Percentiles rank a stretch among this genome's conserved stretches.
Conservation (phyloP, 805 yeast species). For the Yamadazyma sp. region DNA sequence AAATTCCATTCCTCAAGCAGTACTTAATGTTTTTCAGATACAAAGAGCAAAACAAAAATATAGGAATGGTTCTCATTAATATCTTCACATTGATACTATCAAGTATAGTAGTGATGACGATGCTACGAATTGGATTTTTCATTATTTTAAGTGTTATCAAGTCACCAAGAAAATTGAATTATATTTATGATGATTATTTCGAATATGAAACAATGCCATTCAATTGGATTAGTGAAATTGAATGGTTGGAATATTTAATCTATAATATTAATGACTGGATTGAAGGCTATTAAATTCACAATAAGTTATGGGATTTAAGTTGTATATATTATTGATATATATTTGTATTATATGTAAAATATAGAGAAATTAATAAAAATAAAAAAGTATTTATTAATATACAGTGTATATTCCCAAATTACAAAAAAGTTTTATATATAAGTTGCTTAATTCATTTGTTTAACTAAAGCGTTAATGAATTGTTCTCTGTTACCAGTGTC, state of each 20-base stretch:
- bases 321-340: no score
- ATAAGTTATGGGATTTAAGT: no score
- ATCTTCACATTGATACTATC: conserved; percentile 20
- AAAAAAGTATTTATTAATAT: conserved; percentile 1
- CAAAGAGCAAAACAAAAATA: conserved; percentile 18
- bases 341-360: no score
- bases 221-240: conserved; percentile 31
- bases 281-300: conserved; percentile 6
- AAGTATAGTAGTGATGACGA: conserved; percentile 17
- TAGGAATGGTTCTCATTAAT: conserved; percentile 20
- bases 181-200: conserved; percentile 11
- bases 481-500: conserved; percentile 98
- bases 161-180: conserved; percentile 3
- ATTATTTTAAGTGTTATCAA: conserved; percentile 9
- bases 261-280: conserved; percentile 17
- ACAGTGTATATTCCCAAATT: conserved; percentile 6
- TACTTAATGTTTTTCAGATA: conserved; percentile 23
- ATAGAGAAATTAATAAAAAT: no score
- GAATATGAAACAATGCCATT: conserved; percentile 9
- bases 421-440: conserved; percentile 1
- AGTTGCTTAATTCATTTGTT: conserved; percentile 78
- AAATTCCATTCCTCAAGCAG: conserved; percentile 31
- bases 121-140: conserved; percentile 16
- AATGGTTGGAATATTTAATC: conserved; percentile 27
- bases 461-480: conserved; percentile 89